Percentiles rank a stretch among this genome's conserved stretches.
These are phyloP conservation scores for Ceratocystiopsis minuta DNA, from an alignment of 2,329 filamentous ascomycete species.

Conservation along the genomic window DNA sequence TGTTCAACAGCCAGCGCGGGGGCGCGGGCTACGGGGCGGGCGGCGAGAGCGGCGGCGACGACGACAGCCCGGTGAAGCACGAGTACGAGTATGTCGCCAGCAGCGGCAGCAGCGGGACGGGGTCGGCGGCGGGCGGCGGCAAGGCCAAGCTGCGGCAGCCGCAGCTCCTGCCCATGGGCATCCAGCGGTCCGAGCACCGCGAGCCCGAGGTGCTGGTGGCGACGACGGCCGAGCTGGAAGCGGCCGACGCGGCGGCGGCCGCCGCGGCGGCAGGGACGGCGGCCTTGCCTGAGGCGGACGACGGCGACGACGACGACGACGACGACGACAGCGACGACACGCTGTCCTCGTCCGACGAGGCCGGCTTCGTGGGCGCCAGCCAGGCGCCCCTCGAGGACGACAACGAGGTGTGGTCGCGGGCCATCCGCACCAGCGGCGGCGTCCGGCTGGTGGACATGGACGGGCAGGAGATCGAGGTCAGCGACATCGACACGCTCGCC, in stretches of 20 bases:
- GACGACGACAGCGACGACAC: conserved; percentile 9
- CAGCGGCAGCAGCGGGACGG: conserved; percentile 7
- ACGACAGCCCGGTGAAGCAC: conserved; percentile 22
- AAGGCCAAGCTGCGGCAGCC: conserved; percentile 9
- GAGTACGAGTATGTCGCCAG: conserved; percentile 19
- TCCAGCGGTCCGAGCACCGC: conserved; percentile 35
- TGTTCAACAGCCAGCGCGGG: conserved; percentile 32
- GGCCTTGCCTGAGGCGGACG: conserved; percentile 7
- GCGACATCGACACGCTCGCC: conserved; percentile 20
- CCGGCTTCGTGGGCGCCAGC: conserved; percentile 2
- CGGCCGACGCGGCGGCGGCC: conserved; percentile 18
- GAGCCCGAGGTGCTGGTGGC: conserved; percentile 34
- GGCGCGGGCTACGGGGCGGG: conserved; percentile 12
- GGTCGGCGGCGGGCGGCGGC: neutral
- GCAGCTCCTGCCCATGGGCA: conserved; percentile 33
- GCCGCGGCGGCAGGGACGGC: neutral
- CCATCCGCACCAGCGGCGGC: conserved; percentile 13
- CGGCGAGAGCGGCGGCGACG: conserved; percentile 25
- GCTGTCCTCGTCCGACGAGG: neutral
- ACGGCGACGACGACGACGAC: conserved; percentile 16
- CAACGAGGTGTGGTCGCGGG: conserved; percentile 25
- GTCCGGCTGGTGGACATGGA: conserved; percentile 28
- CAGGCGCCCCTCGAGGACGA: conserved; percentile 13
- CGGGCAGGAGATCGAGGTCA: conserved; percentile 18
- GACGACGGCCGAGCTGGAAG: conserved; percentile 38